A percentile compares a stretch with the other conserved stretches of the same genome.
Evolutionary conservation across 2,329 filamentous ascomycete genomes (phyloP).

Genomic region (Hymenoscyphus repandus): DNA sequence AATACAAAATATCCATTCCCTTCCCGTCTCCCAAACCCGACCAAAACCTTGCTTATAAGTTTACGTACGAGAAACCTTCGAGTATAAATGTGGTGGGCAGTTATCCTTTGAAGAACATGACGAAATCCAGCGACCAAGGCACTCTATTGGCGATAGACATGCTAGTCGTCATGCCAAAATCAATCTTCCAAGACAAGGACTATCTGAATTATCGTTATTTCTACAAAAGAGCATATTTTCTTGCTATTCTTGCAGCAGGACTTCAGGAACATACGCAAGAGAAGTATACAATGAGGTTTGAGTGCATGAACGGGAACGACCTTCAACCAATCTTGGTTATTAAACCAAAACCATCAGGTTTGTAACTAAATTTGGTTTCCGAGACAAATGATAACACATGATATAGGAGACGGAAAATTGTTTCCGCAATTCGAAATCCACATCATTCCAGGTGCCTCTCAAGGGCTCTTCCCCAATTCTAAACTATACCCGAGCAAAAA

Average conservation of each 20-base stretch:
- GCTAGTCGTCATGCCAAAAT: conserved; percentile 76
- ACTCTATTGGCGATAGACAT: conserved; percentile 65
- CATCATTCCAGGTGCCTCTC: conserved; percentile 69
- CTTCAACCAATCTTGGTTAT: conserved; percentile 64
- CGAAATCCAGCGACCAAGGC: conserved; percentile 61
- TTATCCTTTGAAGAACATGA: conserved; percentile 71
- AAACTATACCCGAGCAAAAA: conserved; percentile 69
- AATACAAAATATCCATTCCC: conserved; percentile 66
- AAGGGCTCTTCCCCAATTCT: conserved; percentile 61
- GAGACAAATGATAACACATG: neutral
- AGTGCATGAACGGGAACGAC: conserved; percentile 64
- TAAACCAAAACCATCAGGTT: conserved; percentile 31
- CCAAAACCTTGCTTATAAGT: conserved; percentile 73
- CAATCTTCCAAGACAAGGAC: conserved; percentile 88
- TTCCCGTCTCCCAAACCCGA: conserved; percentile 77
- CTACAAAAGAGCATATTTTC: conserved; percentile 87
- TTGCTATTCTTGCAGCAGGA: conserved; percentile 72
- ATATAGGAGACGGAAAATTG: conserved; percentile 31
- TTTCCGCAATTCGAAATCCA: conserved; percentile 55
- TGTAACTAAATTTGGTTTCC: neutral
- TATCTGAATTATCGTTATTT: conserved; percentile 91
- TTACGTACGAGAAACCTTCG: conserved; percentile 69
- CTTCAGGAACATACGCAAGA: conserved; percentile 54
- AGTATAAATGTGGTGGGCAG: conserved; percentile 86
- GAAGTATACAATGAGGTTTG: conserved; percentile 56